phyloP scores from a whole-genome alignment of 1,139 yeast species.

The Magnusiomyces fungicola region DNA sequence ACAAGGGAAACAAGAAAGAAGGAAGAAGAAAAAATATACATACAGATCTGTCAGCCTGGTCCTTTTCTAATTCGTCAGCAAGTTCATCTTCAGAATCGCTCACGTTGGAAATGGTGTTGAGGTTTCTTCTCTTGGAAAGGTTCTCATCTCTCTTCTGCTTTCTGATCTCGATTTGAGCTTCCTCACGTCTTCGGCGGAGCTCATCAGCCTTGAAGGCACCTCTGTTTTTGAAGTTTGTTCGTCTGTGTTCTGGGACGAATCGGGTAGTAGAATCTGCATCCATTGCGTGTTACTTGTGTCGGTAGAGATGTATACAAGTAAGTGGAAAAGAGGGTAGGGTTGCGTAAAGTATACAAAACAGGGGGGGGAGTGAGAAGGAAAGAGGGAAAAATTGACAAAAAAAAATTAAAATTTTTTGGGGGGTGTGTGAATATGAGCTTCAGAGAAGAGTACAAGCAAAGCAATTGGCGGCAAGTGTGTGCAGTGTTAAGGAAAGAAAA shows the following conservation, averaged over 20 bases:
- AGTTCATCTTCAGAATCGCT: constrained; percentile 43
- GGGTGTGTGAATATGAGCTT: too few relatives aligned
- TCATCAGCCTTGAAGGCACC: constrained; percentile 94
- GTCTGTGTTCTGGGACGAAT: constrained; percentile 95
- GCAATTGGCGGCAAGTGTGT: too few relatives aligned
- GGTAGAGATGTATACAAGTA: constrained; percentile 1
- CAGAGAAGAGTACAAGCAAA: too few relatives aligned
- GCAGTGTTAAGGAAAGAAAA: not conserved
- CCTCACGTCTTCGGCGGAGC: constrained; percentile 95
- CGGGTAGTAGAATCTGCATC: constrained; percentile 74
- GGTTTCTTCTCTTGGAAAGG: constrained; percentile 85
- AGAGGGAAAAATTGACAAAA: too few relatives aligned
- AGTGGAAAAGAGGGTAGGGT: not conserved
- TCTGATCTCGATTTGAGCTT: constrained; percentile 92
- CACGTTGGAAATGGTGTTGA: constrained; percentile 40
- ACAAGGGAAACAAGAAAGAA: not conserved
- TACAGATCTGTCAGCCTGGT: not conserved
- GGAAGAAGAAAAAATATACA: not conserved
- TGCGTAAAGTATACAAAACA: too few relatives aligned
- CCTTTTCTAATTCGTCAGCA: constrained; percentile 20
- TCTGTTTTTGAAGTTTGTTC: constrained; percentile 92
- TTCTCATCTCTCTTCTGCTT: constrained; percentile 96
- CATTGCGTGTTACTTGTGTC: constrained; percentile 36
- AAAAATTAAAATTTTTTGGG: too few relatives aligned
- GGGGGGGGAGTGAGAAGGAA: too few relatives aligned